Percentiles rank a stretch among this genome's conserved stretches.
phyloP scores from a whole-genome alignment of 768 basidiomycete genomes.

The Rhodocollybia butyracea region DNA sequence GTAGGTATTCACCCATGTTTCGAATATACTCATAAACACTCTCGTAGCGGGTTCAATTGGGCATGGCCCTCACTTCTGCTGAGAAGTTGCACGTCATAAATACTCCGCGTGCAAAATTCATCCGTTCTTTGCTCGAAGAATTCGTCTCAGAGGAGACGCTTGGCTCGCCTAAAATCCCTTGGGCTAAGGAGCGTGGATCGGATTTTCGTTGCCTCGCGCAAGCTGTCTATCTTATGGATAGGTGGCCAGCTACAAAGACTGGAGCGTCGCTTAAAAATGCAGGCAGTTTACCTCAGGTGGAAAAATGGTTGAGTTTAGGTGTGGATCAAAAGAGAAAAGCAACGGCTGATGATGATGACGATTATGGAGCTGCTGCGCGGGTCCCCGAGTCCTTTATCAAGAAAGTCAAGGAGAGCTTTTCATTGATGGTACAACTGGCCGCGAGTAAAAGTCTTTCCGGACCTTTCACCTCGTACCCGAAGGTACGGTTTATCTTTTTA shows the following conservation, averaged over 20 bases:
- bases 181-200: slow-evolving; percentile 39
- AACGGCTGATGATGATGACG: neutral
- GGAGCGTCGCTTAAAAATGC: neutral
- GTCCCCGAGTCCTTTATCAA: neutral
- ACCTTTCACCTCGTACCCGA: slow-evolving; percentile 1
- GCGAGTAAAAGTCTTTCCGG: neutral
- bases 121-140: slow-evolving; percentile 48
- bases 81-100: slow-evolving; percentile 71
- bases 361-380: neutral
- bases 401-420: slow-evolving; percentile 5
- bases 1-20: slow-evolving; percentile 30
- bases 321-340: slow-evolving; percentile 4
- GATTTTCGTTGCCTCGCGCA: slow-evolving; percentile 62
- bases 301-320: slow-evolving; percentile 2
- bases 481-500: neutral
- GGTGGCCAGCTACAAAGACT: slow-evolving; percentile 10
- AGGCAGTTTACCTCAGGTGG: slow-evolving; percentile 2
- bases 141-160: slow-evolving; percentile 40
- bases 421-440: neutral
- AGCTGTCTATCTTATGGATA: slow-evolving; percentile 47
- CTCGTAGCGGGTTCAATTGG: slow-evolving; percentile 67
- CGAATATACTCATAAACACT: neutral
- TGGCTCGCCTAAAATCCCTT: slow-evolving; percentile 22
- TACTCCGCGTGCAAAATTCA: slow-evolving; percentile 53
- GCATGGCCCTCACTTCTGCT: slow-evolving; percentile 50